phyloP scores from a whole-genome alignment of 805 yeast species.

The Sugiyamaella boreocaroliniensis region DNA sequence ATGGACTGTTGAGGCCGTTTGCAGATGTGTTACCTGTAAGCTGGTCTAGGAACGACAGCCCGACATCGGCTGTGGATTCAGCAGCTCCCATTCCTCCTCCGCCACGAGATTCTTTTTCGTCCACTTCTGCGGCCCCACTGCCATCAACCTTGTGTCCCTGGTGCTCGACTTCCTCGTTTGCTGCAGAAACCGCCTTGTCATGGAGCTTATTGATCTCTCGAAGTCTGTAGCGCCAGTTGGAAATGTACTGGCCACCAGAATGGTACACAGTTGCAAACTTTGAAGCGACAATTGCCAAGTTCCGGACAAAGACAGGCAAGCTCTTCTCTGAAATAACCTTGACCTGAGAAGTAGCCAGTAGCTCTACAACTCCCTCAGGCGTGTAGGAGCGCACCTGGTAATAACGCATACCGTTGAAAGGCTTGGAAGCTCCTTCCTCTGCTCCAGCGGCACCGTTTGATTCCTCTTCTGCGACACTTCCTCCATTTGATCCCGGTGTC shows the following conservation, averaged over 20 bases:
- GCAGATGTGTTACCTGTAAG: slow-evolving; percentile 2
- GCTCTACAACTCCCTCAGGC: slow-evolving; percentile 65
- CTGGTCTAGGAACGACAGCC: slow-evolving; percentile 15
- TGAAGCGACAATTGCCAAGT: slow-evolving; percentile 56
- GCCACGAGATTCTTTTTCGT: neutral
- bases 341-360: slow-evolving; percentile 68
- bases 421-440: slow-evolving; percentile 3
- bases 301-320: slow-evolving; percentile 59
- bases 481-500: slow-evolving; percentile 6
- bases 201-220: slow-evolving; percentile 43
- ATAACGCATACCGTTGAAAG: slow-evolving; percentile 12
- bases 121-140: neutral
- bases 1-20: slow-evolving; percentile 1
- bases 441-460: slow-evolving; percentile 5
- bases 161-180: neutral
- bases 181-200: slow-evolving; percentile 17
- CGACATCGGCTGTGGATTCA: slow-evolving; percentile 7
- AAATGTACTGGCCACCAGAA: slow-evolving; percentile 46
- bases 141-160: slow-evolving; percentile 5
- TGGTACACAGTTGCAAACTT: slow-evolving; percentile 76
- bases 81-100: neutral
- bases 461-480: neutral
- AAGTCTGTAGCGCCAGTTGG: slow-evolving; percentile 64
- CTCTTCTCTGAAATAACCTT: slow-evolving; percentile 58
- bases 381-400: slow-evolving; percentile 61